phyloP scores from a whole-genome alignment of 305 asterid species.

The Fraxinus floribunda region DNA sequence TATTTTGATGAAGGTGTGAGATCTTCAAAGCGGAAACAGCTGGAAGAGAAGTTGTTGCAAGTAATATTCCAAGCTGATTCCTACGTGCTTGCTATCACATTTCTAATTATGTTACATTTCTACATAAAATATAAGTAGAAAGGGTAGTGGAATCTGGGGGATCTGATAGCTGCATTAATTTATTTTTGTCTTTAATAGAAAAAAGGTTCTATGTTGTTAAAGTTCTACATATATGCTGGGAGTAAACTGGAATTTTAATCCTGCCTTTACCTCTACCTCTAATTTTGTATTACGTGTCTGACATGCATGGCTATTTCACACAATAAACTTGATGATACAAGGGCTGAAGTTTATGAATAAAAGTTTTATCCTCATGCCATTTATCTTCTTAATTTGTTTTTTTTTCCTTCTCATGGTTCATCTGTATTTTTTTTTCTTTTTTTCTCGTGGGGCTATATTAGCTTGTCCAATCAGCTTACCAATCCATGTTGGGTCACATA shows the following conservation, averaged over 20 bases:
- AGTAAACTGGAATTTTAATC: background rate
- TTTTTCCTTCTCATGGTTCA: constrained; percentile 3
- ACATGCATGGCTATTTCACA: background rate
- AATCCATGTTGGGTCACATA: constrained; percentile 82
- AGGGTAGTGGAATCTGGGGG: background rate
- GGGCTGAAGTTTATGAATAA: background rate
- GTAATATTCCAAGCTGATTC: constrained; percentile 29
- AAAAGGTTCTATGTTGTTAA: background rate
- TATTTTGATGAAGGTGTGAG: constrained; percentile 54
- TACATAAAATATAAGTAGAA: background rate
- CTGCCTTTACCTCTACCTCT: background rate
- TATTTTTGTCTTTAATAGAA: background rate
- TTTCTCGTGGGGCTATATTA: constrained; percentile 30
- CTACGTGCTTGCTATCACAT: background rate
- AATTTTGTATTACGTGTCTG: background rate
- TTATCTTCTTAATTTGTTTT: background rate
- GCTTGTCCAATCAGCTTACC: constrained; percentile 97
- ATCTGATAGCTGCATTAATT: background rate
- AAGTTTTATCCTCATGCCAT: background rate
- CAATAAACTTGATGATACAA: background rate
- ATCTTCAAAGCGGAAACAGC: constrained; percentile 40
- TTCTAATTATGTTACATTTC: background rate
- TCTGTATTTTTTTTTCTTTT: background rate
- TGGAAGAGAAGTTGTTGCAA: constrained; percentile 54
- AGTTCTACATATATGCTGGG: background rate